phyloP scores from a whole-genome alignment of 371 early-diverging fungal species.

The Coemansia sp. region DNA sequence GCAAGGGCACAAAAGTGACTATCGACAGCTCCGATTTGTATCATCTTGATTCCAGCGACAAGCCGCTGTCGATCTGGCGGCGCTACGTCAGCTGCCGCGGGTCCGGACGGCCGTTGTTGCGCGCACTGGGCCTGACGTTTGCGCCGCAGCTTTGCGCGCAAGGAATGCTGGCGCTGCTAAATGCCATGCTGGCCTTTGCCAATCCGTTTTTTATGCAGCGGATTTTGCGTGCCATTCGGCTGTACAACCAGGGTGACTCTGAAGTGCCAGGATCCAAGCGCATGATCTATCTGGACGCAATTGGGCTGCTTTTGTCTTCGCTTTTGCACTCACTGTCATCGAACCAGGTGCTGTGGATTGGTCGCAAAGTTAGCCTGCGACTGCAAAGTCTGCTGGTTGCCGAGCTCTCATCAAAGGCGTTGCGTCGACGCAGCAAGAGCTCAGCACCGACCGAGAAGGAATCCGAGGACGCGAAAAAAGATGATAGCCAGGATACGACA shows the following conservation, averaged over 20 bases:
- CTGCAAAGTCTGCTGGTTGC: slow-evolving; percentile 45
- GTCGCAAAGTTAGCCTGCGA: slow-evolving; percentile 43
- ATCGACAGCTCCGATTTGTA: slow-evolving; percentile 46
- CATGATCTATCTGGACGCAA: slow-evolving; percentile 58
- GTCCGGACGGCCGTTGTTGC: slow-evolving; percentile 21
- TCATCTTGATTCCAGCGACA: slow-evolving; percentile 25
- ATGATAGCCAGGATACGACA: slow-evolving; percentile 13
- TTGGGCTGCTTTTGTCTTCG: slow-evolving; percentile 59
- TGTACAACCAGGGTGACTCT: slow-evolving; percentile 2
- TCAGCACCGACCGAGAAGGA: slow-evolving; percentile 3
- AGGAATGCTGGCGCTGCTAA: slow-evolving; percentile 17
- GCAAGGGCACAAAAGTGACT: slow-evolving; percentile 16
- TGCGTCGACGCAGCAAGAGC: slow-evolving; percentile 33
- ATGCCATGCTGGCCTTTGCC: slow-evolving; percentile 28
- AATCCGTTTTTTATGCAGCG: slow-evolving; percentile 51
- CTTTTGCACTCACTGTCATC: slow-evolving; percentile 55
- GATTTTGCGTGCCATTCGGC: slow-evolving; percentile 45
- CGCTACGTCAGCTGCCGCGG: slow-evolving; percentile 12
- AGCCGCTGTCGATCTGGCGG: slow-evolving; percentile 41
- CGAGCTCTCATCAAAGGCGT: slow-evolving; percentile 47
- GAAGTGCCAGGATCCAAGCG: not conserved
- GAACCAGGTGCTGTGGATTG: slow-evolving; percentile 55
- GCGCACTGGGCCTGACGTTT: slow-evolving; percentile 39
- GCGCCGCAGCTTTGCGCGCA: slow-evolving; percentile 27
- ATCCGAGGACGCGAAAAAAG: not conserved